phyloP scores from a whole-genome alignment of 2,329 filamentous ascomycete genomes.

The Thyridium curvatum region DNA sequence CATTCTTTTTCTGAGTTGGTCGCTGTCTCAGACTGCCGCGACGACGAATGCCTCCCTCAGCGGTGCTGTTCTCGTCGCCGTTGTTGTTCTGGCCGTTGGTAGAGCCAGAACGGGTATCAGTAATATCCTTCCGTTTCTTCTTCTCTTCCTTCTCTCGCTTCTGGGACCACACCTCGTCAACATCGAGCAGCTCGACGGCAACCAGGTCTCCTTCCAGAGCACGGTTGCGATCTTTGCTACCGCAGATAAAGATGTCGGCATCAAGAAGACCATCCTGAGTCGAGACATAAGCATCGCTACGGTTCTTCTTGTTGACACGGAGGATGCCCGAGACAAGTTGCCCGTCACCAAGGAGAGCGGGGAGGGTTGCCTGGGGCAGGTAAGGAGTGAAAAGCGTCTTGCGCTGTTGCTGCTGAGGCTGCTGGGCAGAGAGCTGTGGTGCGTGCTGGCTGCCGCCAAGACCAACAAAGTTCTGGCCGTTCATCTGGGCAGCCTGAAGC shows the following conservation, averaged over 20 bases:
- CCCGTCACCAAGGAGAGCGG: slow-evolving; percentile 82
- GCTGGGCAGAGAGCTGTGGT: slow-evolving; percentile 56
- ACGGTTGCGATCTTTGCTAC: slow-evolving; percentile 97
- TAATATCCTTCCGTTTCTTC: slow-evolving; percentile 99
- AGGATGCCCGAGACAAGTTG: slow-evolving; percentile 95
- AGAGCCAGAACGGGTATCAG: slow-evolving; percentile 76
- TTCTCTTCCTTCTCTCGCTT: slow-evolving; percentile 99
- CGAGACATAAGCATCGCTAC: slow-evolving; percentile 95
- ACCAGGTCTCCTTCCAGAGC: slow-evolving; percentile 94
- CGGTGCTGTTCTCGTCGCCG: slow-evolving; percentile 53
- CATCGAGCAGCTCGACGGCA: slow-evolving; percentile 90
- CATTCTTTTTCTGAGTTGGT: slow-evolving; percentile 99
- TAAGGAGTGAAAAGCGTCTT: slow-evolving; percentile 99
- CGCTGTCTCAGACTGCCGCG: slow-evolving; percentile 94
- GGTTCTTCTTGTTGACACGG: slow-evolving; percentile 99
- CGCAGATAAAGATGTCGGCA: slow-evolving; percentile 98
- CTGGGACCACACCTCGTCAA: slow-evolving; percentile 97
- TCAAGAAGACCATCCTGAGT: slow-evolving; percentile 82
- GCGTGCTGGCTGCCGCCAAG: slow-evolving; percentile 68
- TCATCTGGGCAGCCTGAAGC: slow-evolving; percentile 82
- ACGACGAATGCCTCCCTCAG: slow-evolving; percentile 81
- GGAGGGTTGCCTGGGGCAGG: slow-evolving; percentile 86
- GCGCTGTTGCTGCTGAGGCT: slow-evolving; percentile 82
- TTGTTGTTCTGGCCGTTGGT: slow-evolving; percentile 66
- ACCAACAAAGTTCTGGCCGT: slow-evolving; percentile 66